Percentiles rank a stretch among this genome's conserved stretches.
Conservation (phyloP, 2,329 filamentous ascomycete species). For the Neopestalotiopsis sp. region DNA sequence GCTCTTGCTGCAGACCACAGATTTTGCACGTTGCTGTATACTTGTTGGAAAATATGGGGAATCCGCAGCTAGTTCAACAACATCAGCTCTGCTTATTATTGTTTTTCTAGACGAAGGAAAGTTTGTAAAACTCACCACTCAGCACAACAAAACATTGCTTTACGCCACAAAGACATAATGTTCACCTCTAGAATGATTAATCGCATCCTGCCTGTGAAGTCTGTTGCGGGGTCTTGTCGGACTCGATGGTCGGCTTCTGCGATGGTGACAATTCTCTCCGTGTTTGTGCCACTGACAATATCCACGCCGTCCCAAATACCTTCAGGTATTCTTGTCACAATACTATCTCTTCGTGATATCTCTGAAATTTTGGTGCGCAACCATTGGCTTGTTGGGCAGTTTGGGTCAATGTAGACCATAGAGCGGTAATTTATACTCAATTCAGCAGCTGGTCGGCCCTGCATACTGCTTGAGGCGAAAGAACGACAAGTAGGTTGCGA, state of each 20-base stretch:
- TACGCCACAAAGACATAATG: conserved; percentile 36
- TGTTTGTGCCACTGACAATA: conserved; percentile 36
- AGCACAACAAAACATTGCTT: conserved; percentile 43
- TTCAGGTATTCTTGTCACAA: conserved; percentile 54
- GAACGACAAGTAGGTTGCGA: conserved; percentile 43
- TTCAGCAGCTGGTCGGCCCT: conserved; percentile 20
- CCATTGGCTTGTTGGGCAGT: conserved; percentile 58
- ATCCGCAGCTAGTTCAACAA: conserved; percentile 49
- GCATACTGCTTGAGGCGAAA: conserved; percentile 6
- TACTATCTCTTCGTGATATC: conserved; percentile 53
- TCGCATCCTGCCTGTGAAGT: conserved; percentile 47
- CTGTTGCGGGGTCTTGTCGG: conserved; percentile 34
- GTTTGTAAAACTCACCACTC: conserved; percentile 42
- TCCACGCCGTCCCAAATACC: conserved; percentile 43
- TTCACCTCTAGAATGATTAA: conserved; percentile 39
- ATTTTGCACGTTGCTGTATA: conserved; percentile 42
- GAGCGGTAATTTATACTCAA: conserved; percentile 44
- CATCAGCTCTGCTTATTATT: not conserved
- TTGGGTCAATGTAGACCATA: conserved; percentile 62
- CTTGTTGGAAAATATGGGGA: conserved; percentile 59
- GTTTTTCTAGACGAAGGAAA: not conserved
- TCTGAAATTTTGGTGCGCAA: conserved; percentile 54
- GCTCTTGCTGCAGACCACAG: conserved; percentile 36
- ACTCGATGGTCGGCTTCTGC: conserved; percentile 49
- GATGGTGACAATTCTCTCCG: conserved; percentile 45